phyloP scores from a whole-genome alignment of 441 rosid genomes.

The Kokia cookei region DNA sequence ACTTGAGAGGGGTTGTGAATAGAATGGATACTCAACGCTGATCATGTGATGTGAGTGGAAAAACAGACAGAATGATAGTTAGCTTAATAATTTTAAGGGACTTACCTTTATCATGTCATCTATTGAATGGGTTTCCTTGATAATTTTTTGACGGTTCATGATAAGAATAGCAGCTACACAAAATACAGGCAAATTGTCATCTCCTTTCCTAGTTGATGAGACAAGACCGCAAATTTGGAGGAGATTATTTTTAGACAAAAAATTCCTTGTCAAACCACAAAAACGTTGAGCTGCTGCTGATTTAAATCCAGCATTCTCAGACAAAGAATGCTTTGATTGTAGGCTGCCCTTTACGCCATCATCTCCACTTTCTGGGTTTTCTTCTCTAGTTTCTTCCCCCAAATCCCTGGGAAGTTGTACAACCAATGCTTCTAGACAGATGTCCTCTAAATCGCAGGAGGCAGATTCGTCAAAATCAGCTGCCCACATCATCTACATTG shows the following conservation, averaged over 20 bases:
- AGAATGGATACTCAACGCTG: neutral
- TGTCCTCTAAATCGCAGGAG: slow-evolving; percentile 48
- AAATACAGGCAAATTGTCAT: slow-evolving; percentile 74
- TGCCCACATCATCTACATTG: slow-evolving; percentile 97
- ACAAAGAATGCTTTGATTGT: slow-evolving; percentile 31
- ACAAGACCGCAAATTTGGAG: slow-evolving; percentile 43
- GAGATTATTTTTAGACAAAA: slow-evolving; percentile 62
- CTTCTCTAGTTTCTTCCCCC: slow-evolving; percentile 40
- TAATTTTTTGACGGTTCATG: slow-evolving; percentile 80
- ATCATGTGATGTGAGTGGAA: neutral
- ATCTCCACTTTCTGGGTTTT: slow-evolving; percentile 33
- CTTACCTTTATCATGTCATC: slow-evolving; percentile 94
- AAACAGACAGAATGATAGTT: neutral
- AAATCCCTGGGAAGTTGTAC: slow-evolving; percentile 47
- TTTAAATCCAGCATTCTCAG: slow-evolving; percentile 43
- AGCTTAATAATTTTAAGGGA: slow-evolving; percentile 7
- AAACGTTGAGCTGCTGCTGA: slow-evolving; percentile 48
- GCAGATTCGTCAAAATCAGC: slow-evolving; percentile 80
- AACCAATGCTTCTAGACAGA: slow-evolving; percentile 69
- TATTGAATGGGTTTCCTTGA: slow-evolving; percentile 73
- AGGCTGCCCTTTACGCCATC: slow-evolving; percentile 35
- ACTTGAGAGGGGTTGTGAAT: neutral
- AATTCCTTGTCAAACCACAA: slow-evolving; percentile 71
- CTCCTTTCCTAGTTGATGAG: slow-evolving; percentile 60
- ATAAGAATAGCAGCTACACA: slow-evolving; percentile 90